These are phyloP conservation scores for Dichotomocladium elegans DNA, from an alignment of 371 early-diverging fungal species.

Conservation along the genomic window DNA sequence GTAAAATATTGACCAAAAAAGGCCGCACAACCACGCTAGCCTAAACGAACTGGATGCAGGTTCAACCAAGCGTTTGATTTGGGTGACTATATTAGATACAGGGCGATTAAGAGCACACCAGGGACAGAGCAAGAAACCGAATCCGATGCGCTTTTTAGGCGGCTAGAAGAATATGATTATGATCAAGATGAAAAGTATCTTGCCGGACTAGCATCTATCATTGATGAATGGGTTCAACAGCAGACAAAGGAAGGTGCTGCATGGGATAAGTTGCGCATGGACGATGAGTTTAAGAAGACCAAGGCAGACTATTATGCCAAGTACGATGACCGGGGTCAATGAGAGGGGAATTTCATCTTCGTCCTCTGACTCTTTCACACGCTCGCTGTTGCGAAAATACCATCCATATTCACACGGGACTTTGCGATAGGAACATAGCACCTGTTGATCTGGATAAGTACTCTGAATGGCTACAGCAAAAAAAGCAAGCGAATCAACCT, in stretches of 20 bases:
- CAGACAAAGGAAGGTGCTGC: conserved; percentile 23
- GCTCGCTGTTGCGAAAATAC: too few relatives aligned
- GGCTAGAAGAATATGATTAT: conserved; percentile 49
- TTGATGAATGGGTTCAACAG: conserved; percentile 35
- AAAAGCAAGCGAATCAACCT: conserved; percentile 32
- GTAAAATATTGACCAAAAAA: conserved; percentile 3
- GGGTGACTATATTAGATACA: conserved; percentile 41
- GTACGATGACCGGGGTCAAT: conserved; percentile 18
- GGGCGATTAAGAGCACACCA: conserved; percentile 19
- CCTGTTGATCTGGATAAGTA: conserved; percentile 43
- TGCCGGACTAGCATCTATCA: conserved; percentile 40
- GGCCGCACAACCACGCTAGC: background rate
- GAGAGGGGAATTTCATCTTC: background rate
- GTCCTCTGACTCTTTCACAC: background rate
- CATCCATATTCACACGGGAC: too few relatives aligned
- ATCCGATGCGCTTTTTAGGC: conserved; percentile 30
- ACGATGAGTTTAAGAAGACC: conserved; percentile 45
- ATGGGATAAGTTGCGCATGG: conserved; percentile 45
- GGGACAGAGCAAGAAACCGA: conserved; percentile 13
- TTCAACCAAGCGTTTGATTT: conserved; percentile 40
- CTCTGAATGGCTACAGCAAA: conserved; percentile 38
- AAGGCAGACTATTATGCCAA: conserved; percentile 51
- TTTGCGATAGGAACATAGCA: conserved; percentile 36
- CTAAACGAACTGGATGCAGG: conserved; percentile 11
- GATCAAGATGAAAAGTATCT: conserved; percentile 43